Evolutionary conservation across 75 land plant species (phyloP), one percentile per base, ranked within the genome.

Genomic region (Sequoia sempervirens): DNA sequence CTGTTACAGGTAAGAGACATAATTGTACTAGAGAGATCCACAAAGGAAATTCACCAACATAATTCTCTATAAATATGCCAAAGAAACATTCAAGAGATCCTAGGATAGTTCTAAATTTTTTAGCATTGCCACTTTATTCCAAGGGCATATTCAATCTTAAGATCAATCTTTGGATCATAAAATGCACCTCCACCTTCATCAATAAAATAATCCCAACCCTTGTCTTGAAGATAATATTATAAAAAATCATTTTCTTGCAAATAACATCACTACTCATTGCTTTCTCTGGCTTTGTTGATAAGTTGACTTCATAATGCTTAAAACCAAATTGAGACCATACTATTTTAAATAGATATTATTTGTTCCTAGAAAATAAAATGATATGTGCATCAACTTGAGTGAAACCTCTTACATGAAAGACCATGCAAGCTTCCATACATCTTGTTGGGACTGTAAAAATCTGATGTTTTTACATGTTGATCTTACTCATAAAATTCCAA

Each of bases 181-280:
- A 97, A 97, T 53, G 99, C 99, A 83, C 99, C 99, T 80, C 99
- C 97, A 82, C 99, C 99, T 84, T 95, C 98, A 89, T 97, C 99
- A 83, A 96, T 86, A 75, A 87, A 82, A 80, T 97, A 97, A 40
- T 89, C 86, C 99, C 99, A 97, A 10, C 98, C 96, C 84, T 97
- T 97, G 82, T 94, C 98, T 85, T 93, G 90, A 52, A 97, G 87
- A 81, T 96, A 97, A 80, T 94, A 95, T 88, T 84, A 85, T 74
- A 95, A 91, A 64, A 36, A 54, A 96, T 97, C 83, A 98, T 96
- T 81, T 94, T 93, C 76, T 97, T 0, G 0, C 36, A 34, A 34
- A 34, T 34, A 34, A 0, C 36, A 34, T 34, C 36, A 34, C 36
- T 34, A 34, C 36, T 34, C 36, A 34, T 0, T 34, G 0, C 36